Evolutionary conservation across 495 filamentous ascomycete genomes (phyloP), one percentile per base, ranked within the genome.

Genomic region (Bathelium albidoporum): DNA sequence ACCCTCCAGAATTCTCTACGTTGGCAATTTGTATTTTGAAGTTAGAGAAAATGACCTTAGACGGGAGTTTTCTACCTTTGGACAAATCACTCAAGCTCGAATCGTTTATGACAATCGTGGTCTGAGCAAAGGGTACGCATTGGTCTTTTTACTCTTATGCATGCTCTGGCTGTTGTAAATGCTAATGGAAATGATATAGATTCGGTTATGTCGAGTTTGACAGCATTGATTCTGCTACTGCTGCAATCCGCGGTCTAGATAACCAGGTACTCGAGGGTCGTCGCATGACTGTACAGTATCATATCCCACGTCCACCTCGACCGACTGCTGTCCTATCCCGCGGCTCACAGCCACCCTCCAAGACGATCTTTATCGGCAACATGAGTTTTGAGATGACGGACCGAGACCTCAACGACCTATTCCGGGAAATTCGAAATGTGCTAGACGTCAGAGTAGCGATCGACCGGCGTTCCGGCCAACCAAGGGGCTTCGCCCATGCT

Each of bases 351-450:
- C 66, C 75, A 22, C 85, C 87, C 16, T 83, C 83, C 24, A 80
- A 78, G 60, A 89, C 86, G 4, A 79, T 98, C 36, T 97, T 87
- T 74, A 82, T 98, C 65, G 94, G 94, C 63, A 94, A 95, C 74
- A 84, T 98, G 71, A 83, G 89, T 39, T 96, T 89, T 68, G 89
- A 96, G 74, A 85, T 93, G 77, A 88, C 89, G 2, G 94, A 97
- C 68, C 82, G 82, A 41, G 94, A 98, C 66, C 76, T 98, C 32
- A 91, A 95, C 72, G 76, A 84, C 29, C 75, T 97, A 31, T 95
- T 98, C 79, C 73, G 79, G 45, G 83, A 84, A 16, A 76, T 96
- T 44, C 74, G 78, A 34, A 87, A 89, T 71, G 80, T 94, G 26
- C 74, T 81, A 62, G 92, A 97, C 68, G 85, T 98, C 34, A 85